phyloP scores from a whole-genome alignment of 208 protist species.

The Acanthamoeba quina region DNA sequence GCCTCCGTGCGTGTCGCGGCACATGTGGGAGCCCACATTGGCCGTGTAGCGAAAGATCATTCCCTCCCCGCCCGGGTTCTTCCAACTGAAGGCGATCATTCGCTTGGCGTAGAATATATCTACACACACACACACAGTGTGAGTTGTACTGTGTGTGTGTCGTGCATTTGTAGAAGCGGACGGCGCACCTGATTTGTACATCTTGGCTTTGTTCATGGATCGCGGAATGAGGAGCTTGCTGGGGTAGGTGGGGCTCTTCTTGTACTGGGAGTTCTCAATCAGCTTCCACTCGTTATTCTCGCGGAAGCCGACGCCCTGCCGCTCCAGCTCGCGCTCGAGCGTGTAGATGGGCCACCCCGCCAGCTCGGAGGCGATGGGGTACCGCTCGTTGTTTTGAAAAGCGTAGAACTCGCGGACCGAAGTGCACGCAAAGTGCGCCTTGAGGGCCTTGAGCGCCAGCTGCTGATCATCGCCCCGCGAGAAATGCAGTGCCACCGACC shows the following conservation, averaged over 20 bases:
- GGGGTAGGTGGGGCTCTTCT: constrained; percentile 47
- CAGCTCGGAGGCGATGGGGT: constrained; percentile 25
- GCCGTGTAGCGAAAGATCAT: constrained; percentile 35
- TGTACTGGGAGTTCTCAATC: constrained; percentile 37
- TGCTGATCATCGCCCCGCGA: constrained; percentile 26
- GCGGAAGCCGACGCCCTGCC: constrained; percentile 3
- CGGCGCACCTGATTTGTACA: constrained; percentile 23
- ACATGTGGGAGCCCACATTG: constrained; percentile 2
- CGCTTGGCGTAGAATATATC: constrained; percentile 31
- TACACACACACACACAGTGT: neutral
- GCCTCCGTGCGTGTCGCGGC: constrained; percentile 10
- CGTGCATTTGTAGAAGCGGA: too few relatives aligned
- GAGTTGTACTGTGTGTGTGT: neutral
- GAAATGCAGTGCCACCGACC: constrained; percentile 37
- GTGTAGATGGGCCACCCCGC: constrained; percentile 60
- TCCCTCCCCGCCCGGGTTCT: neutral
- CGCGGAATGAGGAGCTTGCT: constrained; percentile 19
- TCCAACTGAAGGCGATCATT: constrained; percentile 51
- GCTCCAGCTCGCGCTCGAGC: constrained; percentile 47
- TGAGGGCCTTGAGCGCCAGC: constrained; percentile 47
- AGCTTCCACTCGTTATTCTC: constrained; percentile 28
- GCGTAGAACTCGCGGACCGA: constrained; percentile 55
- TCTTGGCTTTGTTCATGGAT: constrained; percentile 44
- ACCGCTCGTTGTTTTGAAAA: constrained; percentile 64
- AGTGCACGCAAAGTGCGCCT: constrained; percentile 27